Base-by-base conservation (phyloP, 2,329 filamentous ascomycete species). In the Nemania sp. region DNA sequence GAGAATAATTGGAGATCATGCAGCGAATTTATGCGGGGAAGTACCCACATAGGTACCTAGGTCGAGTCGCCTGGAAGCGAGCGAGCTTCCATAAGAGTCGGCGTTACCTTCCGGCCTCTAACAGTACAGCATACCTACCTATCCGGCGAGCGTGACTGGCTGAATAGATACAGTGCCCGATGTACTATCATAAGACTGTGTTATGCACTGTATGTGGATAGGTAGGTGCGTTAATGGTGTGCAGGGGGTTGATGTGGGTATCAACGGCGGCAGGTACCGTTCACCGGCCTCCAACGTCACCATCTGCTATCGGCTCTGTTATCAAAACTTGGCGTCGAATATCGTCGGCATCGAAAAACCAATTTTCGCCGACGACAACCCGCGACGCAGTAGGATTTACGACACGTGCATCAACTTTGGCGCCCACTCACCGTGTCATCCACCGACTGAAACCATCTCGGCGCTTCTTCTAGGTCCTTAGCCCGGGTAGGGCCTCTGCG, bases 401-500 rank as follows among this genome's bases (percentile, higher is more conserved):
- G 35, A 64, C 22, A 43, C 22, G 26, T 35, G 38, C 38, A 22
- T 65, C 27, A 18, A 41, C 45, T 24, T 58, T 41, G 26, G 20
- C 15, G 22, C 43, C 3, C 47, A 24, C 18, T 20, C 13, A 41
- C 45, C n/a, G 15, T n/a, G 43, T 47, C 27, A 32, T 20, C 24
- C 22, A 41, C 24, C 3, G 32, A 26, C 29, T 11, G 24, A 47
- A 18, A 43, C 11, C 22, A 51, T 62, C 47, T 35, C 26, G 22
- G 22, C 65, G 22, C 3, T 38, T 59, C 38, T 51, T 27, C 26
- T 11, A 51, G 45, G 29, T 41, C 64, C 71, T 68, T 60, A 63
- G 71, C 69, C 72, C 73, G 73, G 74, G 70, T 68, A 73, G 74
- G 76, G 73, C 75, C 59, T 71, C 59, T 67, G 67, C 77, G 80